Evolutionary conservation across 129 eudicot genomes (phyloP).

Genomic region (Arctium minus): DNA sequence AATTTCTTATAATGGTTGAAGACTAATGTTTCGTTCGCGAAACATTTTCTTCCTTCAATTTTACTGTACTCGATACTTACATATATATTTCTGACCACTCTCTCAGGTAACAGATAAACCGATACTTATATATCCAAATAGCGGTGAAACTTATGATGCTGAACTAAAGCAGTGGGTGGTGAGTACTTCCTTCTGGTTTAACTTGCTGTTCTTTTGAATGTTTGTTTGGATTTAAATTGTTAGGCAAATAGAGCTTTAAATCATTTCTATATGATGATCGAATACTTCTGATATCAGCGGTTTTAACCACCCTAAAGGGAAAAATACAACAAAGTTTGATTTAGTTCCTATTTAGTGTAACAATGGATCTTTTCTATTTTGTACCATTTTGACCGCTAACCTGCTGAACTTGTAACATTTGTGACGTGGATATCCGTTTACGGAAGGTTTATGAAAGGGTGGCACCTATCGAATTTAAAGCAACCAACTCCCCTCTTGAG

Average conservation of each 20-base stretch:
- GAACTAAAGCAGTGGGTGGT: constrained; percentile 91
- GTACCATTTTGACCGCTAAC: not conserved
- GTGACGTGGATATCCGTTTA: not conserved
- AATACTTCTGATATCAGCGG: not conserved
- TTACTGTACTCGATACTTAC: not conserved
- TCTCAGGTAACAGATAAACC: constrained; percentile 80
- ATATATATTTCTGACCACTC: not conserved
- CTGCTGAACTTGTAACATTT: not conserved
- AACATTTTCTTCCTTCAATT: not conserved
- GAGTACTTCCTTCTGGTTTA: constrained; percentile 27
- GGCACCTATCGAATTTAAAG: too few species aligned
- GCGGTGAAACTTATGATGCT: constrained; percentile 93
- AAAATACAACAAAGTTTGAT: not conserved
- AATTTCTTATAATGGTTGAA: not conserved
- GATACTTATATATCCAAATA: constrained; percentile 85
- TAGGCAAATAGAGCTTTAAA: not conserved
- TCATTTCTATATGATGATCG: not conserved
- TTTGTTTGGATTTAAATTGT: not conserved
- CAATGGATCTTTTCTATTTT: too few species aligned
- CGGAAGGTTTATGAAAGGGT: not conserved
- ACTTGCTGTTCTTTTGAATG: not conserved
- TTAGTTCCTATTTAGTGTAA: not conserved
- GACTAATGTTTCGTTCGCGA: not conserved
- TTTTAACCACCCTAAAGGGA: not conserved
- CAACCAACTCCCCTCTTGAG: too few species aligned